Conservation (phyloP, 352 stramenopile genomes). For the Phytopythium kandeliae region DNA sequence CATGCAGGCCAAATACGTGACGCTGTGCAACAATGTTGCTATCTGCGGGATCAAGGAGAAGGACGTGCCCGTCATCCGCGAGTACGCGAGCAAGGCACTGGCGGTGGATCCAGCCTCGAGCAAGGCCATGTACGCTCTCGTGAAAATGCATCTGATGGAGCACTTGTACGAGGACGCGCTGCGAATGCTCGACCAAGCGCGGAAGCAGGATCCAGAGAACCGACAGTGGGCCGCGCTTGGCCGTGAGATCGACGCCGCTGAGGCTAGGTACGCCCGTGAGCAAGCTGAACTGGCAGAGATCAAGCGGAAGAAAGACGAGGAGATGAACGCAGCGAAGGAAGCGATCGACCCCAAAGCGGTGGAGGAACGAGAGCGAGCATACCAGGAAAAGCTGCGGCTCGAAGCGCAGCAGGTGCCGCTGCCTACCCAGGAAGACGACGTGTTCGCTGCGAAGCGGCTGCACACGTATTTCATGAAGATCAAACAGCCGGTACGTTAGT, state of each 20-base stretch:
- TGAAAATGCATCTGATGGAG: conserved; percentile 62
- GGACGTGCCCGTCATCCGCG: conserved; percentile 37
- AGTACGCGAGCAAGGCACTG: conserved; percentile 59
- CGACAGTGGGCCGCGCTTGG: conserved; percentile 38
- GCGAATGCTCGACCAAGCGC: conserved; percentile 27
- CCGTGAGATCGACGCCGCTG: conserved; percentile 33
- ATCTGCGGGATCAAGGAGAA: conserved; percentile 73
- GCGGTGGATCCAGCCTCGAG: conserved; percentile 28
- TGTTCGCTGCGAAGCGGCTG: conserved; percentile 27
- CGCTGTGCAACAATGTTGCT: conserved; percentile 68
- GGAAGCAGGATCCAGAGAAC: conserved; percentile 38
- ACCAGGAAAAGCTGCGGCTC: conserved; percentile 24
- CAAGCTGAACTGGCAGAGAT: conserved; percentile 26
- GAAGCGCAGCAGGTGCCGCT: conserved; percentile 31
- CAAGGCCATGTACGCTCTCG: conserved; percentile 71
- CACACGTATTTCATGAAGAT: conserved; percentile 65
- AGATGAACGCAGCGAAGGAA: conserved; percentile 8
- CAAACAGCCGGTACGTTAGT: conserved; percentile 35
- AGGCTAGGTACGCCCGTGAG: conserved; percentile 19
- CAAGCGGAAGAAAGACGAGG: conserved; percentile 21
- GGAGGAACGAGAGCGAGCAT: conserved; percentile 38
- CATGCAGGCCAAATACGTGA: conserved; percentile 44
- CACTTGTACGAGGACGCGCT: conserved; percentile 44
- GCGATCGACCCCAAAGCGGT: conserved; percentile 10
- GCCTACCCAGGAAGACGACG: conserved; percentile 66